Evolutionary conservation across 345 rosid genomes (phyloP).

Genomic region (Melaleuca alternifolia): DNA sequence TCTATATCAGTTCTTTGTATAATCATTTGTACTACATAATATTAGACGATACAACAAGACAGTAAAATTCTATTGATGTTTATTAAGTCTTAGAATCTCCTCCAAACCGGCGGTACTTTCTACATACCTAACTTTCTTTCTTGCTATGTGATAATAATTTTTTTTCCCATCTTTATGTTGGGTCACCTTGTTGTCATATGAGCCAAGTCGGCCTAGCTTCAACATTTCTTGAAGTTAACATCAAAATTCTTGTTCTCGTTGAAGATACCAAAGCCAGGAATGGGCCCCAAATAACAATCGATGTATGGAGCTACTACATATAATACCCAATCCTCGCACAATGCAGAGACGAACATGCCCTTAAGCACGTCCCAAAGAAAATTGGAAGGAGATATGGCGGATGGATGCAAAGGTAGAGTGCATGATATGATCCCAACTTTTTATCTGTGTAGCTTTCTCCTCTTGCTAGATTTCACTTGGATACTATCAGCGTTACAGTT

Average conservation of each 20-base stretch:
- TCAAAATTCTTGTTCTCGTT: neutral
- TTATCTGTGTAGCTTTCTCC: neutral
- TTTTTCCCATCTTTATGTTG: neutral
- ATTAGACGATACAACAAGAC: neutral
- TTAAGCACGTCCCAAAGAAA: neutral
- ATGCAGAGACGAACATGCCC: neutral
- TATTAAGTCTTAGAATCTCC: neutral
- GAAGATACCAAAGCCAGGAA: neutral
- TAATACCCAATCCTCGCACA: neutral
- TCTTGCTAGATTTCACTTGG: neutral
- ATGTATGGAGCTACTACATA: neutral
- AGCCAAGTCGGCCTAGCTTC: neutral
- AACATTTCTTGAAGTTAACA: neutral
- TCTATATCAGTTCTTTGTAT: neutral
- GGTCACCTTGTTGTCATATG: neutral
- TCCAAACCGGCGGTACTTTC: neutral
- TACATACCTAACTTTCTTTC: neutral
- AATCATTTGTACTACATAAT: neutral
- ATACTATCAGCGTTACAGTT: neutral
- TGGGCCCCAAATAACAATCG: neutral
- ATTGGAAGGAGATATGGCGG: neutral
- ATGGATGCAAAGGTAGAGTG: neutral
- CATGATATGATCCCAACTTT: neutral
- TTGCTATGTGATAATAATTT: neutral
- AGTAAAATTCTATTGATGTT: neutral